Evolutionary conservation across 192 early-diverging fungal species (phyloP), one percentile per base, ranked within the genome.

Genomic region (Funneliformis geosporum): DNA sequence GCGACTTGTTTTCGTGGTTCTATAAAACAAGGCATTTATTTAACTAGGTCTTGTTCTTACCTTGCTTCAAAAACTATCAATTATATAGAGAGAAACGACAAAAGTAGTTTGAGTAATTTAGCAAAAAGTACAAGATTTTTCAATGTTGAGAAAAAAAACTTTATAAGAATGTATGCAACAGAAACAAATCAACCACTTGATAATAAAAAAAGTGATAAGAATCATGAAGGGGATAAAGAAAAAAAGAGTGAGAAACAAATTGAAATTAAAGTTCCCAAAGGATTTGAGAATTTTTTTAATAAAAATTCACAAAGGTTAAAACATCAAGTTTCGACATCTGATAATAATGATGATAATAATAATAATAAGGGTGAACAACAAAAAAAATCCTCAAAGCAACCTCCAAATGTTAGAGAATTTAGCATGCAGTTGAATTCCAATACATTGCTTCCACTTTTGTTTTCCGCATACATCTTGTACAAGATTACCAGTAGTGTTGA

Each of bases 281-380:
- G 92, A 0, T 94, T 94, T 78, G 92, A 91, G 67, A 88, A 89
- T 79, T 94, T 94, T 78, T 87, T 93, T 73, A 89, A 89, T 65
- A 89, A 80, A 39, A 80, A 62, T 50, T 62, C 75, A 28, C n/a
- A 5, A 47, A 77, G 69, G 61, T 65, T 38, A 60, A 84, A 33
- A 66, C 62, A 9, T 39, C 38, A 69, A 42, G 16, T 40, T 25
- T 40, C 39, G 42, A 75, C 73, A 60, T 27, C 16, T 23, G 81
- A 75, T 55, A 79, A 75, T 23, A 28, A 27, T 65, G 79, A 77
- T 47, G 82, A 75, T 47, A 82, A 81, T 23, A 55, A 21, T 46
- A 75, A 42, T 73, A 59, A n/a, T 71, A 86, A 38, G 43, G 47
- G n/a, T 21, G 80, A 83, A 50, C 80, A 43, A 79, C 79, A 83